Evolutionary conservation across 1,139 yeast species (phyloP), one percentile per base, ranked within the genome.

Genomic region (Candida pseudoviswanathii): DNA sequence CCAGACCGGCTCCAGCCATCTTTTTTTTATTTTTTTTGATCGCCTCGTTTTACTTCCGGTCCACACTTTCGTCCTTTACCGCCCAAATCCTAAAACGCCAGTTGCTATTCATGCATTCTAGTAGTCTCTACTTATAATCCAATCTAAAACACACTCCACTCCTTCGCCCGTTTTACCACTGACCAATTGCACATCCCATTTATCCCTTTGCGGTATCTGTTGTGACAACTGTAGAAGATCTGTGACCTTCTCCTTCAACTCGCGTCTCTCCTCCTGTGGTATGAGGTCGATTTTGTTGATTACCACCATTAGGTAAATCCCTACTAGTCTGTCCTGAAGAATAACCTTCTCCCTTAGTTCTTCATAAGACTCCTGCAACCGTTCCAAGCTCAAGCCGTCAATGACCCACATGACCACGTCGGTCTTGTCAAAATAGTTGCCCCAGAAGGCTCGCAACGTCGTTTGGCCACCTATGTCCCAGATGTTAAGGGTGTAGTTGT

Each of bases 381-480:
- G 68, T 48, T 82, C 84, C 40, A 77, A 63, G 38, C 84, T 81
- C 53, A 81, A 72, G 3, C 84, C 79, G 66, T 94, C 98, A 8
- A 92, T 79, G n/a, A 92, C 96, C 97, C 98, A 92, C n/a, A 92
- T 68, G 26, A 92, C 74, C 10, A 84, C 81, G 59, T 92, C 94
- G 5, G 96, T 88, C 57, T 82, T 83, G 55, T 91, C 97, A 62
- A 88, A 91, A 67, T 91, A 90, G 67, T 91, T 91, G 51, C 89
- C 83, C 97, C 97, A 90, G 64, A 90, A 90, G 22, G 89, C 83
- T 43, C 97, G 75, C 44, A 90, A 69, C 16, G 89, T 79, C 10
- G 79, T 72, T 64, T 91, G 97, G 0, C 97, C 97, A 2, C 97
- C 97, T 8, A 91, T 84, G 62, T 90, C 97, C 97, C 92, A 86